Conservation (phyloP, 192 early-diverging fungal species). For the Coemansia sp. region DNA sequence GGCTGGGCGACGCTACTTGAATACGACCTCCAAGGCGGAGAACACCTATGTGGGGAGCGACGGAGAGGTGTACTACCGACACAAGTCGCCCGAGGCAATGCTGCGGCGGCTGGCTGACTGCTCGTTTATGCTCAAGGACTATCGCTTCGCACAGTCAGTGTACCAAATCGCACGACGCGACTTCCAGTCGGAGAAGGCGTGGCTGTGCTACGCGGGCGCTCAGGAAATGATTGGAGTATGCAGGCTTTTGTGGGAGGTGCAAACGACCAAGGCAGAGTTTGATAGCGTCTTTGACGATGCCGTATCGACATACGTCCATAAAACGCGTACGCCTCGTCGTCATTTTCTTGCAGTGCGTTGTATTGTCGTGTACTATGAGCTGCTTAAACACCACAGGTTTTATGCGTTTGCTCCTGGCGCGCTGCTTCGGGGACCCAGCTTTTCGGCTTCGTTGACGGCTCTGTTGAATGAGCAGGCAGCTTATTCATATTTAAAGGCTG, state of each 20-base stretch:
- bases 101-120: conserved; percentile 94
- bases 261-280: conserved; percentile 59
- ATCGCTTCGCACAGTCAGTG: conserved; percentile 81
- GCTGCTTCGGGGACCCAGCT: conserved; percentile 40
- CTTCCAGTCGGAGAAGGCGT: conserved; percentile 78
- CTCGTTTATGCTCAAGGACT: conserved; percentile 96
- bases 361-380: conserved; percentile 79
- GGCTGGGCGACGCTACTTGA: conserved; percentile 84
- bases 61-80: conserved; percentile 58
- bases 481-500: conserved; percentile 67
- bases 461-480: conserved; percentile 88
- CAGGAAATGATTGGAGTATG: conserved; percentile 94
- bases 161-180: conserved; percentile 91
- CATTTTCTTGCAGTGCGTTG: conserved; percentile 72
- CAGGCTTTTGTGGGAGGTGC: conserved; percentile 67
- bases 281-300: conserved; percentile 72
- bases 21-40: conserved; percentile 46
- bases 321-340: conserved; percentile 49
- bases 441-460: conserved; percentile 11
- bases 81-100: conserved; percentile 86
- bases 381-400: conserved; percentile 70
- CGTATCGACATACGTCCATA: conserved; percentile 68
- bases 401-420: conserved; percentile 72
- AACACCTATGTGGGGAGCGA: conserved; percentile 24
- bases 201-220: conserved; percentile 75